Base-by-base conservation (phyloP, 345 rosid species). In the Hibiscus mutabilis region DNA sequence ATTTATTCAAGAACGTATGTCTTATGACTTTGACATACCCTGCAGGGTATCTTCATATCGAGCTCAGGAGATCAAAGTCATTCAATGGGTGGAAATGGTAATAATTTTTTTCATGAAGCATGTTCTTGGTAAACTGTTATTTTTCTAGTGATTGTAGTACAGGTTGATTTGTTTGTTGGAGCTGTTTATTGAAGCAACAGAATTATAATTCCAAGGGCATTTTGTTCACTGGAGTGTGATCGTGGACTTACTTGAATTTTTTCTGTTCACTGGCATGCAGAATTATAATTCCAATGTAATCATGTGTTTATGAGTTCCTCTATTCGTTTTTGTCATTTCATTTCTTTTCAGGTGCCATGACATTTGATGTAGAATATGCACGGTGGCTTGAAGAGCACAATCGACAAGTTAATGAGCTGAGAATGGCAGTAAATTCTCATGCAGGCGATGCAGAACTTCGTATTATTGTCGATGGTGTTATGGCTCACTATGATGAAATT, bases 11-110 rank as follows among this genome's bases (percentile, higher is more conserved):
- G 46, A 58, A 2, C 31, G 6, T 47, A 57, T 25, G 15, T 6
- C 2, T 40, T 44, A 29, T 47, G 25, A 40, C 4, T 1, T 46
- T 60, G 63, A 25, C 0, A 72, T 58, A 74, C 76, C 27, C 67
- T 21, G 19, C 37, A 95, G 99, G 99, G 99, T 22, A 88, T 90
- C 77, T 92, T 92, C 81, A 89, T 96, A 71, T 96, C 99, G 84
- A 86, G 96, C 83, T 75, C 99, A 55, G 97, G 96, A 71, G 99
- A 96, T 71, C 99, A 88, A 81, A 84, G 90, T 68, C 93, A 90
- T 87, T 82, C 98, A 14, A 82, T 86, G 81, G 86, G 96, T 79
- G 99, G 98, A 89, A 96, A 92, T 86, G 98, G 99, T 96, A 81
- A 76, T 69, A 16, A 66, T 60, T 55, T 31, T 19, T 53, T 24